phyloP scores from a whole-genome alignment of 108 stramenopile species.

The Fragilaria radians region DNA sequence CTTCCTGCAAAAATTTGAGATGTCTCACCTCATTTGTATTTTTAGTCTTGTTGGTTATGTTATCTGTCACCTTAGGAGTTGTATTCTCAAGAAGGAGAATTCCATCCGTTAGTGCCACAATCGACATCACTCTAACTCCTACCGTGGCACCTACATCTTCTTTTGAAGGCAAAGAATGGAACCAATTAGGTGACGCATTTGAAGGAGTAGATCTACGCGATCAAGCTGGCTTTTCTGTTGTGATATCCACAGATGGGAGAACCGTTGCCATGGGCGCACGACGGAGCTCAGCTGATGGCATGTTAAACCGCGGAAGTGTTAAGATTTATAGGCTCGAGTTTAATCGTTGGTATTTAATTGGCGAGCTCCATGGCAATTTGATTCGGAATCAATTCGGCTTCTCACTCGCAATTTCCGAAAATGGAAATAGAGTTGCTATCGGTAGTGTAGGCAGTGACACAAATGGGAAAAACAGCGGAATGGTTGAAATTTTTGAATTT shows the following conservation, averaged over 20 bases:
- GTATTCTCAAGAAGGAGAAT: too few species aligned
- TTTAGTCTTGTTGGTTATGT: too few species aligned
- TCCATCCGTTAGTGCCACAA: too few species aligned
- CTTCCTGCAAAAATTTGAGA: too few species aligned
- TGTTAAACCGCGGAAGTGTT: slow-evolving; percentile 20
- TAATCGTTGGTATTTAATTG: slow-evolving; percentile 5
- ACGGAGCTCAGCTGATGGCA: slow-evolving; percentile 14
- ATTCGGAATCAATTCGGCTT: slow-evolving; percentile 26
- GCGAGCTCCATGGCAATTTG: slow-evolving; percentile 5
- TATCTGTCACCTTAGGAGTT: too few species aligned
- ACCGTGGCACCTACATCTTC: not conserved
- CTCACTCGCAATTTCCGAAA: slow-evolving; percentile 15
- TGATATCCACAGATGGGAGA: slow-evolving; percentile 29
- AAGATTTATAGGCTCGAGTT: not conserved
- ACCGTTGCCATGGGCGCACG: slow-evolving; percentile 32
- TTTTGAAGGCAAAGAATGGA: slow-evolving; percentile 11
- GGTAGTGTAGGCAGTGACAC: slow-evolving; percentile 25
- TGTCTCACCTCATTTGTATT: too few species aligned
- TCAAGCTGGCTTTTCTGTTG: slow-evolving; percentile 33
- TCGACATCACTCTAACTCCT: not conserved
- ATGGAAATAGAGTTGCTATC: slow-evolving; percentile 25
- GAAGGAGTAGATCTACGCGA: slow-evolving; percentile 20
- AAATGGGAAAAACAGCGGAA: slow-evolving; percentile 31
- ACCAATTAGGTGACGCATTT: slow-evolving; percentile 25
- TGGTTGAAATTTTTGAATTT: slow-evolving; percentile 33